phyloP scores from a whole-genome alignment of 2,329 filamentous ascomycete species.

The Sporothrix euskadiensis region DNA sequence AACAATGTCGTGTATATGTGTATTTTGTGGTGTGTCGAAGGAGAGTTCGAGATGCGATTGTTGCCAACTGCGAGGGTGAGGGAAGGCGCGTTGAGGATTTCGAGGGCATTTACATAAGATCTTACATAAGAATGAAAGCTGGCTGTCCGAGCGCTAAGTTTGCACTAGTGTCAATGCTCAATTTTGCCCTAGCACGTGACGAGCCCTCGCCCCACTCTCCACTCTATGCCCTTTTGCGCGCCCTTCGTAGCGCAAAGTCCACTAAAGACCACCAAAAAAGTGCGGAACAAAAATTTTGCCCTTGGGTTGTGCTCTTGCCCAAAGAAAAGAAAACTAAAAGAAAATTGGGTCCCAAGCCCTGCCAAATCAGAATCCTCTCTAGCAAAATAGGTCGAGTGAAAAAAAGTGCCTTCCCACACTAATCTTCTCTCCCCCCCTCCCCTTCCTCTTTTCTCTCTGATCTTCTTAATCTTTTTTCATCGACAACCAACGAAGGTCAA shows the following conservation, averaged over 20 bases:
- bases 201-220: background rate
- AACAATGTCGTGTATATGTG: background rate
- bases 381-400: constrained; percentile 15
- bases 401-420: constrained; percentile 9
- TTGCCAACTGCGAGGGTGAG: background rate
- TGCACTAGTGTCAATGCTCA: background rate
- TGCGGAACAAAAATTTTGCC: constrained; percentile 22
- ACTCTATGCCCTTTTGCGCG: constrained; percentile 8
- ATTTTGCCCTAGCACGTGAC: constrained; percentile 30
- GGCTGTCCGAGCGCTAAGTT: background rate
- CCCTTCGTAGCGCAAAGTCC: background rate
- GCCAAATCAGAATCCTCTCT: constrained; percentile 14
- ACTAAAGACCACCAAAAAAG: constrained; percentile 24
- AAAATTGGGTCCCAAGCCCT: constrained; percentile 5
- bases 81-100: background rate
- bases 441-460: constrained; percentile 2
- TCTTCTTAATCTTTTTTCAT: constrained; percentile 22
- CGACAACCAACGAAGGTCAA: constrained; percentile 28
- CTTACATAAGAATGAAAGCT: background rate
- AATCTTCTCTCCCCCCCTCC: constrained; percentile 12
- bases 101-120: constrained; percentile 20
- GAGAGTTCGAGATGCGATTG: background rate
- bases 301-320: background rate
- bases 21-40: background rate
- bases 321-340: background rate